phyloP scores from a whole-genome alignment of 148 eudicot species.

The Dysphania ambrosioides region DNA sequence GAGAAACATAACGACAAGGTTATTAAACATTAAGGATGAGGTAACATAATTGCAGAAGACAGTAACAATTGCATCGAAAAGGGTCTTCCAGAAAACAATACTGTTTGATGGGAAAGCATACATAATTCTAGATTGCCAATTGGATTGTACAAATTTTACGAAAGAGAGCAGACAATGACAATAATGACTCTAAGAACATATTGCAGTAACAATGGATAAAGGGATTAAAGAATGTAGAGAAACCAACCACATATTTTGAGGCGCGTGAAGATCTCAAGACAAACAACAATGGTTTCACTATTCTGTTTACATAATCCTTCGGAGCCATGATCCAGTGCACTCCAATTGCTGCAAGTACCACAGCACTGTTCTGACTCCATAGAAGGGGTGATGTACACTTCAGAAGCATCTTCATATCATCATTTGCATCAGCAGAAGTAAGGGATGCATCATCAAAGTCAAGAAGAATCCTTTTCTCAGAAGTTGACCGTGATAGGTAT shows the following conservation, averaged over 20 bases:
- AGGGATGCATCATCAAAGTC: slow-evolving; percentile 43
- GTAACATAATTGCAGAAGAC: neutral
- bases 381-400: slow-evolving; percentile 89
- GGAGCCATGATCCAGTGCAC: slow-evolving; percentile 99
- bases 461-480: slow-evolving; percentile 27
- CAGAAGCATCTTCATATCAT: slow-evolving; percentile 80
- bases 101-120: neutral
- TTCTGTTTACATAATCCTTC: slow-evolving; percentile 60
- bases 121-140: neutral
- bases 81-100: neutral
- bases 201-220: neutral
- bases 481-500: slow-evolving; percentile 59
- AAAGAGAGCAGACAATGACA: neutral
- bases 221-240: neutral
- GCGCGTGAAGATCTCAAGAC: slow-evolving; percentile 77
- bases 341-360: slow-evolving; percentile 96
- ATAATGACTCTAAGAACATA: neutral
- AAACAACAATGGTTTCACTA: slow-evolving; percentile 88
- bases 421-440: slow-evolving; percentile 66
- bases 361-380: slow-evolving; percentile 98
- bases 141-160: neutral
- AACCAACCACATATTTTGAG: slow-evolving; percentile 82
- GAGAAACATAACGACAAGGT: neutral
- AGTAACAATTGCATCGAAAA: neutral
- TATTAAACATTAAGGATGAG: neutral